Conservation (phyloP, 2,329 filamentous ascomycete species). For the Tolypocladium nubicola region DNA sequence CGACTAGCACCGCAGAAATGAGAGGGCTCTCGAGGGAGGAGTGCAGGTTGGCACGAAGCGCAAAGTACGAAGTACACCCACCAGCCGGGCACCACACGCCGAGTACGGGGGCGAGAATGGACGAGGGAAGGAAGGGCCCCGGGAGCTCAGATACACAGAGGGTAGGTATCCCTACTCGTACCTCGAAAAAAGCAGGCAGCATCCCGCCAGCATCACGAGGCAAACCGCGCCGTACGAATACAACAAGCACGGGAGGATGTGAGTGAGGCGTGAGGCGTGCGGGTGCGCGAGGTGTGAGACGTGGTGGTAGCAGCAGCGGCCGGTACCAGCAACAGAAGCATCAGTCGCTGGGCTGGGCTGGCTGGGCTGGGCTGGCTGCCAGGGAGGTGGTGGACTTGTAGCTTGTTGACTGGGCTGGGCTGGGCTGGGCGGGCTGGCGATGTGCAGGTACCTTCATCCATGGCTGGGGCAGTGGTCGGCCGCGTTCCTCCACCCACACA, state of each 20-base stretch:
- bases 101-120: neutral
- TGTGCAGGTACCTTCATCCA: slow-evolving; percentile 1
- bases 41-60: neutral
- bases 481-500: slow-evolving; percentile 16
- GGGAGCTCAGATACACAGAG: neutral
- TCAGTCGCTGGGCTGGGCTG: neutral
- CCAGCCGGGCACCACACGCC: neutral
- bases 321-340: neutral
- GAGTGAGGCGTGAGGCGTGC: neutral
- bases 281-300: neutral
- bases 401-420: neutral
- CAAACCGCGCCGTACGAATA: neutral
- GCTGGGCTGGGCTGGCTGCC: neutral
- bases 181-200: neutral
- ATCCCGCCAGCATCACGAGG: neutral
- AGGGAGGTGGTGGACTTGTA: neutral
- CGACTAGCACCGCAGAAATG: neutral
- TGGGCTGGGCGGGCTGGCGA: neutral
- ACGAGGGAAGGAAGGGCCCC: neutral
- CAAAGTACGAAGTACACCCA: neutral
- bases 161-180: neutral
- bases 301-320: neutral
- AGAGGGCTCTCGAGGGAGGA: neutral
- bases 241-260: neutral
- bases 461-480: slow-evolving; percentile 9